Evolutionary conservation across 1,284 basidiomycete genomes (phyloP).

Genomic region (Trametes sp.): DNA sequence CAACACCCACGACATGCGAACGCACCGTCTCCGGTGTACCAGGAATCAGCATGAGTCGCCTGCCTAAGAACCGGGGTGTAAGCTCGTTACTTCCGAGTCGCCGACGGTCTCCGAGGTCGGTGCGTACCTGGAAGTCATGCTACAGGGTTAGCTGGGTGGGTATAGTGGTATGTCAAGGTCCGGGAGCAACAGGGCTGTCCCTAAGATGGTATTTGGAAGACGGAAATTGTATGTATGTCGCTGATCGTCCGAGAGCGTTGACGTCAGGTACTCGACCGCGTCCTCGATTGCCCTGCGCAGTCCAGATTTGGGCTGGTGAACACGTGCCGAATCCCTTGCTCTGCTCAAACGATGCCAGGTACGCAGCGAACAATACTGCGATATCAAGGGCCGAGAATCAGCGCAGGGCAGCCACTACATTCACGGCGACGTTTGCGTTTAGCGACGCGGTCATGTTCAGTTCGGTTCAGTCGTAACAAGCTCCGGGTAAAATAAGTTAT

Average conservation of each 20-base stretch:
- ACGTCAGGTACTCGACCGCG: no score
- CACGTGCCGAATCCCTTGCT: not conserved
- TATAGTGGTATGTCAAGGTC: not conserved
- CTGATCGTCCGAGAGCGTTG: no score
- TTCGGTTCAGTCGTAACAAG: not conserved
- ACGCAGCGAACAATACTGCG: no score
- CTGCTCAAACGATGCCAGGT: not conserved
- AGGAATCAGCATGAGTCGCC: conserved; percentile 89
- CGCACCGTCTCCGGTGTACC: conserved; percentile 84
- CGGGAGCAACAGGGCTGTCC: not conserved
- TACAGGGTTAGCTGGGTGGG: not conserved
- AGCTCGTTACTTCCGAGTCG: not conserved
- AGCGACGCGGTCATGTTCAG: no score
- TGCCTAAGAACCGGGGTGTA: conserved; percentile 45
- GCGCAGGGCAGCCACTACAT: no score
- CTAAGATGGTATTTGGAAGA: no score
- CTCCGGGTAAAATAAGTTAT: not conserved
- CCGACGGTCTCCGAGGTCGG: no score
- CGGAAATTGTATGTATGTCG: no score
- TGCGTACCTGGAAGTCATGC: conserved; percentile 9
- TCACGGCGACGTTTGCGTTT: no score
- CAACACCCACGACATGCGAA: conserved; percentile 3
- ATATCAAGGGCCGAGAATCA: no score
- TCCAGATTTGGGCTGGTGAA: not conserved
- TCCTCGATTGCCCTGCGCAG: no score